Evolutionary conservation across 164 flowering plant species (phyloP).

Genomic region (Vitis amurensis): DNA sequence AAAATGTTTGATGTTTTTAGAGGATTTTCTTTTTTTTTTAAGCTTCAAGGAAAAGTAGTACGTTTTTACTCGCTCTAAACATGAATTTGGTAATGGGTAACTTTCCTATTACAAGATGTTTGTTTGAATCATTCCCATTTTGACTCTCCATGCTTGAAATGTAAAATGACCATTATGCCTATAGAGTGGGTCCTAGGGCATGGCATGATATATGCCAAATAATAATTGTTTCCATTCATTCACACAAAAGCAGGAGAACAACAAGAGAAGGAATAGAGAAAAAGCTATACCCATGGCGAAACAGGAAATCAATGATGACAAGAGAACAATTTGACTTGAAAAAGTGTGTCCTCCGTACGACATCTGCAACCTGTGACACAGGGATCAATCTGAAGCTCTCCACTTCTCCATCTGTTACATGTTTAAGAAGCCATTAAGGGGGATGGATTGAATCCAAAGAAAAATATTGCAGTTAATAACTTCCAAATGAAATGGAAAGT

Average conservation of each 20-base stretch:
- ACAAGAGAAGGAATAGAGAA: constrained; percentile 2
- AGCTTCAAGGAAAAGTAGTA: no score
- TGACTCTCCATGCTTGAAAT: no score
- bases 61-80: no score
- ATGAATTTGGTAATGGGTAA: no score
- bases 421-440: not conserved
- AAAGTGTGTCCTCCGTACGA: constrained; percentile 55
- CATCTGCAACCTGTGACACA: constrained; percentile 62
- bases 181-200: no score
- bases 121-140: no score
- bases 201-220: no score
- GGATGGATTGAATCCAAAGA: not conserved
- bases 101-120: no score
- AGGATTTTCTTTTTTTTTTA: no score
- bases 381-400: constrained; percentile 77
- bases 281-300: constrained; percentile 78
- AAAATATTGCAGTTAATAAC: not conserved
- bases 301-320: constrained; percentile 85
- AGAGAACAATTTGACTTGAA: constrained; percentile 81
- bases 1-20: no score
- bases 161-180: no score
- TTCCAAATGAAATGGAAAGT: not conserved
- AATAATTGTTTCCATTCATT: no score
- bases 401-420: constrained; percentile 82
- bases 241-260: not conserved